Conservation (phyloP, 2,329 filamentous ascomycete species). For the Zasmidium angulare region DNA sequence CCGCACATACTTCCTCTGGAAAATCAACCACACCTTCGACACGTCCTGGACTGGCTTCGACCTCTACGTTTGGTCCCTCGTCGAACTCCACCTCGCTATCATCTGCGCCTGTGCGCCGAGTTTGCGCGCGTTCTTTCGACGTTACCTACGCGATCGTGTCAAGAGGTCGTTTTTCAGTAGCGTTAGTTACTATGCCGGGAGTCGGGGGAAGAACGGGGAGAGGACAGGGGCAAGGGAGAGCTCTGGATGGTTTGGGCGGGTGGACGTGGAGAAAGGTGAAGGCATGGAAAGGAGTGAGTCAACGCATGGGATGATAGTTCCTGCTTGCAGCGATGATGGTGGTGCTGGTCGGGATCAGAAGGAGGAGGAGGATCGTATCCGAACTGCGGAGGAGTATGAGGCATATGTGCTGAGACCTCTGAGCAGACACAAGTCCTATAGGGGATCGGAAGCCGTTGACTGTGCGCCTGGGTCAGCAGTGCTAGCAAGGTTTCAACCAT, state of each 20-base stretch:
- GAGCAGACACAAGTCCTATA: conserved; percentile 9
- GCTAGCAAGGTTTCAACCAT: too few relatives aligned
- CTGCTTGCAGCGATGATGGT: too few relatives aligned
- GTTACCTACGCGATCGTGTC: conserved; percentile 26
- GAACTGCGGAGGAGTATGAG: conserved; percentile 23
- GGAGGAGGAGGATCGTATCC: conserved; percentile 4
- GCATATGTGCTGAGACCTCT: conserved; percentile 16
- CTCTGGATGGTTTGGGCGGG: too few relatives aligned
- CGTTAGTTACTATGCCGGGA: conserved; percentile 14
- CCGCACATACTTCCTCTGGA: conserved; percentile 26
- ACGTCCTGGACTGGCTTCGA: conserved; percentile 28
- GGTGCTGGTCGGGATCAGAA: too few relatives aligned
- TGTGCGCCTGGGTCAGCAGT: too few relatives aligned
- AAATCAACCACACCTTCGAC: conserved; percentile 21
- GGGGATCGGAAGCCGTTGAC: neutral
- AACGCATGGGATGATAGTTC: neutral
- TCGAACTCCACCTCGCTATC: conserved; percentile 33
- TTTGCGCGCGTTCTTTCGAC: conserved; percentile 30
- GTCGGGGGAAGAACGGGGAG: neutral
- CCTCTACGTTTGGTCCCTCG: conserved; percentile 29
- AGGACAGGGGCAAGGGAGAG: neutral
- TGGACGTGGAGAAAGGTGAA: neutral
- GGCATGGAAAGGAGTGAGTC: neutral
- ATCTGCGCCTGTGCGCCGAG: conserved; percentile 34
- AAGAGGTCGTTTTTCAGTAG: conserved; percentile 14